Evolutionary conservation across 345 rosid genomes (phyloP).

Genomic region (Camelina sativa): DNA sequence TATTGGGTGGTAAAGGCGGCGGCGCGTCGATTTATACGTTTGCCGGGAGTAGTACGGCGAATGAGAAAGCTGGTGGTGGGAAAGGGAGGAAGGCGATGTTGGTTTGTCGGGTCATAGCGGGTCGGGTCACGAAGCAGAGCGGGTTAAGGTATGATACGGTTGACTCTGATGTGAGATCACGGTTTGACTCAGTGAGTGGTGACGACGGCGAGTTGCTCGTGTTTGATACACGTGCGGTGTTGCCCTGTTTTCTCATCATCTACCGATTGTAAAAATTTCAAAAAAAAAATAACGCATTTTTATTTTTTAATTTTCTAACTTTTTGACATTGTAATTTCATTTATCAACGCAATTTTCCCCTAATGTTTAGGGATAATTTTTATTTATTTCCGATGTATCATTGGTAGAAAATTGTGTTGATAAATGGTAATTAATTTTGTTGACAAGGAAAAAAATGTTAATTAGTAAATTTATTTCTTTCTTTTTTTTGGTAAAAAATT

Average conservation of each 20-base stretch:
- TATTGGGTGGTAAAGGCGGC: constrained; percentile 38
- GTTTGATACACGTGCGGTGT: constrained; percentile 83
- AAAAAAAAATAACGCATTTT: constrained; percentile 21
- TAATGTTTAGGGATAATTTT: neutral
- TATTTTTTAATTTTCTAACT: neutral
- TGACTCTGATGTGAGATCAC: constrained; percentile 50
- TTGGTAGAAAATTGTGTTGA: constrained; percentile 53
- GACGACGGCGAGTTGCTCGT: constrained; percentile 83
- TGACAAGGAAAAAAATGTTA: constrained; percentile 12
- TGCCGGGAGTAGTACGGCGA: constrained; percentile 79
- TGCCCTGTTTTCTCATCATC: constrained; percentile 95
- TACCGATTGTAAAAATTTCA: constrained; percentile 66
- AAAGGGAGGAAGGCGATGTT: constrained; percentile 90
- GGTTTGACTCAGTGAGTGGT: constrained; percentile 91
- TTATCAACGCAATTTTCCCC: constrained; percentile 51
- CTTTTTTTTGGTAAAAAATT: neutral
- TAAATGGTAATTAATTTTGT: constrained; percentile 55
- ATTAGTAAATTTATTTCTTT: neutral
- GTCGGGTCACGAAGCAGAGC: constrained; percentile 66
- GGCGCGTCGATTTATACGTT: constrained; percentile 72
- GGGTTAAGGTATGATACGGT: constrained; percentile 54
- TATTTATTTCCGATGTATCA: constrained; percentile 13
- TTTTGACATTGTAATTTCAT: constrained; percentile 42
- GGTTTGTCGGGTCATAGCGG: constrained; percentile 91
- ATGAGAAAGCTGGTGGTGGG: constrained; percentile 84